phyloP scores from a whole-genome alignment of 2,329 filamentous ascomycete genomes.

The Ceratocystis harringtonii region DNA sequence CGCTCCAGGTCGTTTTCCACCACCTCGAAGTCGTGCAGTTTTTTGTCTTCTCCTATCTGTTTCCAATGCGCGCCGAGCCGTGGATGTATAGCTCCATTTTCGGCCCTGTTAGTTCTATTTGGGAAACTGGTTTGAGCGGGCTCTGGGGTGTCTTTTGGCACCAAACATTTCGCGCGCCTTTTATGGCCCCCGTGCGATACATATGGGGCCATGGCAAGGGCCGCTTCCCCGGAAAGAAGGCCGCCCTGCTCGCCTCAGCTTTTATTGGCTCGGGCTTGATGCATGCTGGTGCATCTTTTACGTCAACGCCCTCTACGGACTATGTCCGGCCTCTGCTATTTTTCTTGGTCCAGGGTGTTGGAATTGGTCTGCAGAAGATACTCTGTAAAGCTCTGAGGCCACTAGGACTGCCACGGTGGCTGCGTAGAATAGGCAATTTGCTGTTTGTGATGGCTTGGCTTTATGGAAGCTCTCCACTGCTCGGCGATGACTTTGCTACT shows the following conservation, averaged over 20 bases:
- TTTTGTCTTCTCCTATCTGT: conserved; percentile 33
- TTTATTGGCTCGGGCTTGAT: conserved; percentile 54
- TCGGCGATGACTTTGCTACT: conserved; percentile 63
- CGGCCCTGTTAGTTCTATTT: conserved; percentile 37
- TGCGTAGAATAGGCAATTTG: conserved; percentile 43
- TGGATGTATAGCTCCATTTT: conserved; percentile 42
- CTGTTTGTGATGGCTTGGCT: conserved; percentile 52
- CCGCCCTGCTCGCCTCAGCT: conserved; percentile 30
- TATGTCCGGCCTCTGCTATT: conserved; percentile 47
- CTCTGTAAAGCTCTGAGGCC: conserved; percentile 19
- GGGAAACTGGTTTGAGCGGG: conserved; percentile 58
- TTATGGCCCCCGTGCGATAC: conserved; percentile 43
- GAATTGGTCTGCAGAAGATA: conserved; percentile 44
- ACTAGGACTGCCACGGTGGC: conserved; percentile 28
- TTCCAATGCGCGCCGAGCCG: conserved; percentile 36
- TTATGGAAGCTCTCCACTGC: conserved; percentile 44
- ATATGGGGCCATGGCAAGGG: conserved; percentile 29
- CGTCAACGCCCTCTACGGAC: conserved; percentile 39
- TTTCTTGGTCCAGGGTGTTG: conserved; percentile 55
- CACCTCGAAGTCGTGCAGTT: conserved; percentile 44
- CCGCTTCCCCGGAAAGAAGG: conserved; percentile 16
- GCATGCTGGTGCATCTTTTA: conserved; percentile 56
- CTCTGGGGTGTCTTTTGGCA: conserved; percentile 88
- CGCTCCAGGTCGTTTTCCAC: conserved; percentile 46
- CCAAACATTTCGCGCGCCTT: conserved; percentile 67